These are phyloP conservation scores for Eutrema yunnanense DNA, from an alignment of 345 rosid genomes.

Conservation along the genomic window DNA sequence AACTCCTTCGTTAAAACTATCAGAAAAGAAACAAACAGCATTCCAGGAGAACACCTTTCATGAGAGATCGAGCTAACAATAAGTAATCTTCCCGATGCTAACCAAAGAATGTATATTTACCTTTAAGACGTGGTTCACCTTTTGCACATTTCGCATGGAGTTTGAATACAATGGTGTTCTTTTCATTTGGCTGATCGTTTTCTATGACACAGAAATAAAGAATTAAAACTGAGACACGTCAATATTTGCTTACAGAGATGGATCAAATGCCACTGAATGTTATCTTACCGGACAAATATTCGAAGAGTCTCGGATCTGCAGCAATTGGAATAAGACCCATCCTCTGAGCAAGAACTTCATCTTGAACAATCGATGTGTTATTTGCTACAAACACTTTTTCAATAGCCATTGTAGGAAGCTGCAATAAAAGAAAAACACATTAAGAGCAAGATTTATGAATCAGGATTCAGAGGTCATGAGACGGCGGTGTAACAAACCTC, in stretches of 20 bases:
- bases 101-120: slow-evolving; percentile 19
- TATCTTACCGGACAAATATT: slow-evolving; percentile 63
- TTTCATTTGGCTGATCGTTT: slow-evolving; percentile 75
- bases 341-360: slow-evolving; percentile 92
- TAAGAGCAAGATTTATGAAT: background rate
- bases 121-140: slow-evolving; percentile 32
- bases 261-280: background rate
- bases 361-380: slow-evolving; percentile 81
- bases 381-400: slow-evolving; percentile 86
- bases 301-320: slow-evolving; percentile 83
- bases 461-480: background rate
- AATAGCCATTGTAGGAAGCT: slow-evolving; percentile 96
- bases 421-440: background rate
- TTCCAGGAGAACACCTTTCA: background rate
- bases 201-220: slow-evolving; percentile 33
- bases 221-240: background rate
- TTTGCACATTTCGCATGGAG: slow-evolving; percentile 61
- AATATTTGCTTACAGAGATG: background rate
- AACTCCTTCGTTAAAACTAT: slow-evolving; percentile 68
- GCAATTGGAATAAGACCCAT: slow-evolving; percentile 17
- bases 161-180: slow-evolving; percentile 89
- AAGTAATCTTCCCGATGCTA: background rate
- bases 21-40: background rate
- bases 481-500: slow-evolving; percentile 45
- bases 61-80: background rate